These are phyloP conservation scores for Phytophthora pluvialis DNA, from an alignment of 352 stramenopile genomes.

Conservation along the genomic window DNA sequence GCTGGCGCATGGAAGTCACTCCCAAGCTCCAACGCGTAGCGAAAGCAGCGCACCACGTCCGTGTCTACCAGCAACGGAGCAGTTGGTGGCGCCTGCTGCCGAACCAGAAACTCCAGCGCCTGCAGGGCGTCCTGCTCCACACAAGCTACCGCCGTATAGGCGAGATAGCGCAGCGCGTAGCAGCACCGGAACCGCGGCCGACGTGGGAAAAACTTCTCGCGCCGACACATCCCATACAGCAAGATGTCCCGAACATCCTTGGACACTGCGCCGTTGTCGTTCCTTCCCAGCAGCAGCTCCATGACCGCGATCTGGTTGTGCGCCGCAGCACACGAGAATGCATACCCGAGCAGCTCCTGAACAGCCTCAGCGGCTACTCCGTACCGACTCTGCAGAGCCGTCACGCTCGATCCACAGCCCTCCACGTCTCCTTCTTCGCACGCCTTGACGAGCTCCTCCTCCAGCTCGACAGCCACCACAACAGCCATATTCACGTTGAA, in stretches of 20 bases:
- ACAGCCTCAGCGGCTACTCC: slow-evolving; percentile 14
- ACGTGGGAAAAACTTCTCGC: slow-evolving; percentile 39
- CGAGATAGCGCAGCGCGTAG: slow-evolving; percentile 48
- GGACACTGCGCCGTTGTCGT: neutral
- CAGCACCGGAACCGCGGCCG: slow-evolving; percentile 38
- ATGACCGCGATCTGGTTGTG: slow-evolving; percentile 39
- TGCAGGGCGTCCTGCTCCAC: slow-evolving; percentile 50
- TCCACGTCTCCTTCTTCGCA: slow-evolving; percentile 28
- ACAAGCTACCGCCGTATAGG: slow-evolving; percentile 45
- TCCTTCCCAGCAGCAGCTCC: slow-evolving; percentile 17
- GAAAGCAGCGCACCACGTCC: slow-evolving; percentile 48
- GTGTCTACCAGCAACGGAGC: slow-evolving; percentile 41
- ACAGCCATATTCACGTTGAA: neutral
- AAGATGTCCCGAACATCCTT: slow-evolving; percentile 27
- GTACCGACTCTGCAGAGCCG: slow-evolving; percentile 22
- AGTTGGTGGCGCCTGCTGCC: slow-evolving; percentile 2
- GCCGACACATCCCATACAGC: slow-evolving; percentile 44
- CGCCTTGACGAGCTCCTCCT: slow-evolving; percentile 32
- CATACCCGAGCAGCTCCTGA: slow-evolving; percentile 37
- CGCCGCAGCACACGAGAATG: slow-evolving; percentile 30
- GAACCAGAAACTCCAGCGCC: slow-evolving; percentile 42
- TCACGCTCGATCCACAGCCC: slow-evolving; percentile 7
- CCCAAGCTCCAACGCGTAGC: slow-evolving; percentile 40
- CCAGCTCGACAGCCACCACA: slow-evolving; percentile 16
- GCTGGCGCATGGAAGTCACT: slow-evolving; percentile 35